Conservation (phyloP, 768 basidiomycete genomes). For the Lactarius psammicola region DNA sequence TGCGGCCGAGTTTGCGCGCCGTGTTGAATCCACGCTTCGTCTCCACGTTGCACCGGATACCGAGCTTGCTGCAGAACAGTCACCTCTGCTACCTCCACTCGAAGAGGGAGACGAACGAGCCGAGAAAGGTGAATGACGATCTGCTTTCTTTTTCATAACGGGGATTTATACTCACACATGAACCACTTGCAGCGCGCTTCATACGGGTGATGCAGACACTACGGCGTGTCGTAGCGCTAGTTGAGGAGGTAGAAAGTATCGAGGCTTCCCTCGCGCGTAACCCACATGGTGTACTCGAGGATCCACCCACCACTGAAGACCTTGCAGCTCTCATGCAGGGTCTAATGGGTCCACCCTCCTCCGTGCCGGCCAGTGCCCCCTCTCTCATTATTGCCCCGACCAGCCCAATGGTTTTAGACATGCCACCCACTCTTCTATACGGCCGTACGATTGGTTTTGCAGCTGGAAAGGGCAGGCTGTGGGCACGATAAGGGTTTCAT, state of each 20-base stretch:
- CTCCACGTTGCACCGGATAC: constrained; percentile 2
- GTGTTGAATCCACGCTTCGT: not conserved
- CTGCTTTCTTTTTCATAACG: not conserved
- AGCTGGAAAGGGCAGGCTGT: not conserved
- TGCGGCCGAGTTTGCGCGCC: not conserved
- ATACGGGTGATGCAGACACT: constrained; percentile 12
- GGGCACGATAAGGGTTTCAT: constrained; percentile 2
- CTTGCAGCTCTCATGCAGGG: constrained; percentile 16
- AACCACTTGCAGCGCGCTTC: constrained; percentile 3
- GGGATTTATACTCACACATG: not conserved
- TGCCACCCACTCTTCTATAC: not conserved
- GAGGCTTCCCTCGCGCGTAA: constrained; percentile 3
- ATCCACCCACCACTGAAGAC: constrained; percentile 8
- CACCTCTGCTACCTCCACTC: constrained; percentile 1
- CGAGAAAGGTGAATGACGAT: constrained; percentile 1
- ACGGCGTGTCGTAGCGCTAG: constrained; percentile 16
- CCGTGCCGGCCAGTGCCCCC: not conserved
- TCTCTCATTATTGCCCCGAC: not conserved
- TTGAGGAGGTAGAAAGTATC: constrained; percentile 9
- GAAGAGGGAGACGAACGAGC: constrained; percentile 3
- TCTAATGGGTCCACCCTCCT: constrained; percentile 7
- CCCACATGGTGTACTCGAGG: constrained; percentile 19
- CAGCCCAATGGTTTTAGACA: constrained; percentile 6
- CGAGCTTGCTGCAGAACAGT: constrained; percentile 10
- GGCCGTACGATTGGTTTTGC: constrained; percentile 11